A percentile compares a stretch with the other conserved stretches of the same genome.
Conservation (phyloP, 2,329 filamentous ascomycete genomes). For the Penicillium sp. region DNA sequence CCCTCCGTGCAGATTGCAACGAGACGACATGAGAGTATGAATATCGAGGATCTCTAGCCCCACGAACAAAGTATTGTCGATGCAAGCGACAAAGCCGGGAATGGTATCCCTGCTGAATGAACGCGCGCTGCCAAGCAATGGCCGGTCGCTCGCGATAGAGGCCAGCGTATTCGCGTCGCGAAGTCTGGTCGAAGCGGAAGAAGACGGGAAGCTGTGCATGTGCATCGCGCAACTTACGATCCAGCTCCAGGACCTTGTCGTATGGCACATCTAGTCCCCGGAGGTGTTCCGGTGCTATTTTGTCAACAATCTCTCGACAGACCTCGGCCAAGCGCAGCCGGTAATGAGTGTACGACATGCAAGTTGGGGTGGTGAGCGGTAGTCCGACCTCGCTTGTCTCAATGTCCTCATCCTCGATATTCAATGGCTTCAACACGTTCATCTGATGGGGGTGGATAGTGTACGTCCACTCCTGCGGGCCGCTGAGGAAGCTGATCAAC, state of each 20-base stretch:
- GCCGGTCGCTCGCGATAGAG: conserved; percentile 35
- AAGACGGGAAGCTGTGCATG: conserved; percentile 40
- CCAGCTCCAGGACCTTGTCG: conserved; percentile 43
- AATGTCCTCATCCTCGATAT: conserved; percentile 48
- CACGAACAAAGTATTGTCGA: conserved; percentile 44
- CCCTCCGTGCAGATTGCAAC: conserved; percentile 42
- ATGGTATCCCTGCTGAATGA: conserved; percentile 41
- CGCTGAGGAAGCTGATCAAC: conserved; percentile 46
- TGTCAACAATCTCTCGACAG: conserved; percentile 48
- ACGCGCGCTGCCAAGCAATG: conserved; percentile 41
- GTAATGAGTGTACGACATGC: conserved; percentile 51
- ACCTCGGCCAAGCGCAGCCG: conserved; percentile 47
- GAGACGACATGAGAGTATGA: conserved; percentile 45
- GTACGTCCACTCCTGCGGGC: conserved; percentile 51
- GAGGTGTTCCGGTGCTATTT: conserved; percentile 31
- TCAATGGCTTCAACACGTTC: conserved; percentile 45
- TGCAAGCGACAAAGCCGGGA: conserved; percentile 46
- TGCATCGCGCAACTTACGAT: conserved; percentile 38
- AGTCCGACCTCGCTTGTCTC: conserved; percentile 19
- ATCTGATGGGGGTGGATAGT: conserved; percentile 47
- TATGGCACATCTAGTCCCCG: conserved; percentile 37
- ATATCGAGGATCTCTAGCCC: conserved; percentile 39
- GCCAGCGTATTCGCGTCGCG: conserved; percentile 27
- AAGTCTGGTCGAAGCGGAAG: conserved; percentile 40
- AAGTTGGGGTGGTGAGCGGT: conserved; percentile 44